These are phyloP conservation scores for Neonectria ditissima DNA, from an alignment of 2,329 filamentous ascomycete species.

Conservation along the genomic window DNA sequence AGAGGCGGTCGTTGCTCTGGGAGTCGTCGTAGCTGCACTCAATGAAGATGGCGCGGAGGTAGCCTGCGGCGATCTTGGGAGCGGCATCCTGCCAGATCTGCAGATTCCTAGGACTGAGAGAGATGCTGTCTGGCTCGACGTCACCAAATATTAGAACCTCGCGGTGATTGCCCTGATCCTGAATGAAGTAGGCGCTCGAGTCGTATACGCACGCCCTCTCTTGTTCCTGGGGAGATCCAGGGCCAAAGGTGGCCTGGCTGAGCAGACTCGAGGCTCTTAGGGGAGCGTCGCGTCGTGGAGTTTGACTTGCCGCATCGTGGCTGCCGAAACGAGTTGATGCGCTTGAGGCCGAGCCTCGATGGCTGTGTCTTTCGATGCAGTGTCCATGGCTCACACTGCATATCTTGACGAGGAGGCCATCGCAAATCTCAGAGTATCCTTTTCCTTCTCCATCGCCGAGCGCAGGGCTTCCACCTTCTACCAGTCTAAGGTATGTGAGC, in stretches of 20 bases:
- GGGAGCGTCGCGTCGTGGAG: conserved; percentile 40
- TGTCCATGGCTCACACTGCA: conserved; percentile 91
- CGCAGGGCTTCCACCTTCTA: conserved; percentile 88
- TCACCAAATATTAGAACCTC: conserved; percentile 97
- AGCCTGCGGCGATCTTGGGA: conserved; percentile 80
- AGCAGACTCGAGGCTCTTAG: conserved; percentile 46
- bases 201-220: conserved; percentile 79
- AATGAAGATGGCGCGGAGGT: conserved; percentile 86
- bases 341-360: conserved; percentile 68
- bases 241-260: conserved; percentile 46
- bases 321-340: conserved; percentile 63
- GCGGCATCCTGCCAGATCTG: conserved; percentile 90
- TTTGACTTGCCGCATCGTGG: conserved; percentile 57
- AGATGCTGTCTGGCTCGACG: conserved; percentile 91
- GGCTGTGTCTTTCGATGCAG: conserved; percentile 80
- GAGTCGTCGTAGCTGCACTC: conserved; percentile 94
- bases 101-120: conserved; percentile 82
- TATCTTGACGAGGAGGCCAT: conserved; percentile 88
- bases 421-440: conserved; percentile 89
- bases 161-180: conserved; percentile 74
- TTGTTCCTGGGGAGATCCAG: conserved; percentile 47
- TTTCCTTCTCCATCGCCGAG: conserved; percentile 82
- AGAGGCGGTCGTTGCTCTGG: conserved; percentile 81
- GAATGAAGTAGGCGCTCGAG: conserved; percentile 94
- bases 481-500: conserved; percentile 88